These are phyloP conservation scores for Boechera stricta DNA, from an alignment of 345 rosid species.

Conservation along the genomic window DNA sequence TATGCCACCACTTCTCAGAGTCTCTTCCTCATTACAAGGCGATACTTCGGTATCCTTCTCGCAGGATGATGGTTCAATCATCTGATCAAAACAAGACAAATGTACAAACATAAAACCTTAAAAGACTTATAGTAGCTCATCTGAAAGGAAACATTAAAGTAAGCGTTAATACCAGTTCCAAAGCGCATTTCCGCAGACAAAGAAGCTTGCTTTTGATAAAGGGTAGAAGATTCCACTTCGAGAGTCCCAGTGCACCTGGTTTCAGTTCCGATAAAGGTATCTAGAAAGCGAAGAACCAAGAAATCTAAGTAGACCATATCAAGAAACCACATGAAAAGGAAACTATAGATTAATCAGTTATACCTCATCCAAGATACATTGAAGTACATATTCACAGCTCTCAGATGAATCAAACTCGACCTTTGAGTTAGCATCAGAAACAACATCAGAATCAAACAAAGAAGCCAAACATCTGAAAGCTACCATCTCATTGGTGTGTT, in stretches of 20 bases:
- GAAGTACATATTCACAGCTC: constrained; percentile 45
- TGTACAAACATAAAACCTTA: constrained; percentile 2
- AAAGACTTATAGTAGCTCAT: constrained; percentile 3
- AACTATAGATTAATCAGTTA: background rate
- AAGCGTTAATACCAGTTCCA: constrained; percentile 37
- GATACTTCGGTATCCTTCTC: constrained; percentile 23
- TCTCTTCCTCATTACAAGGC: constrained; percentile 7
- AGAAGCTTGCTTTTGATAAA: constrained; percentile 37
- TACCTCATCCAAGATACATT: constrained; percentile 47
- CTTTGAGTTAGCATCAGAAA: constrained; percentile 19
- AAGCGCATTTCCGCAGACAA: constrained; percentile 37
- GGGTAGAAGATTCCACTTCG: constrained; percentile 44
- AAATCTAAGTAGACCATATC: background rate
- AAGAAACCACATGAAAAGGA: background rate
- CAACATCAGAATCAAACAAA: constrained; percentile 32
- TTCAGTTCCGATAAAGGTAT: constrained; percentile 41
- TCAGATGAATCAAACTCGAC: constrained; percentile 37
- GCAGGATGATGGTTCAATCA: constrained; percentile 27
- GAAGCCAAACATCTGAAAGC: constrained; percentile 46
- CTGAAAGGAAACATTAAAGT: background rate
- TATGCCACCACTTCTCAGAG: constrained; percentile 14
- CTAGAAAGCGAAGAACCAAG: constrained; percentile 7
- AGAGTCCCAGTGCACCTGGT: constrained; percentile 40
- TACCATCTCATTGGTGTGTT: constrained; percentile 41
- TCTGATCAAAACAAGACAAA: constrained; percentile 28